These are phyloP conservation scores for Macrocybe gigantea DNA, from an alignment of 768 basidiomycete genomes.

Conservation along the genomic window DNA sequence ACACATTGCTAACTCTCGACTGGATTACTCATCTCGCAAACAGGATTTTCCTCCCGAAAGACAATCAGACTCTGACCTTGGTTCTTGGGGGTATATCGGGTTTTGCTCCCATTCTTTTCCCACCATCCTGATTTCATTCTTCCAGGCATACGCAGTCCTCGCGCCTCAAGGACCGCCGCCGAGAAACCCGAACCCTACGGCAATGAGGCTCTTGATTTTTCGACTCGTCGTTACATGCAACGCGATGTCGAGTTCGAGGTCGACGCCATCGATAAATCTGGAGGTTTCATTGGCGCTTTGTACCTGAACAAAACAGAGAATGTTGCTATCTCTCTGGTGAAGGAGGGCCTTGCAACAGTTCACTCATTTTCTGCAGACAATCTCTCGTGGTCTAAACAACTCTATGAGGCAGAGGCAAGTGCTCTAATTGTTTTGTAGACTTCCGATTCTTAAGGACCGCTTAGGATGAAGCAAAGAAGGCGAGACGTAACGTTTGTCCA, in stretches of 20 bases:
- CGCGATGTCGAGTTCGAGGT: conserved; percentile 93
- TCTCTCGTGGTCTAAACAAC: conserved; percentile 71
- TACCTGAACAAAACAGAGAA: conserved; percentile 85
- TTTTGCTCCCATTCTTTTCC: not conserved
- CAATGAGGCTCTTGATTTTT: conserved; percentile 73
- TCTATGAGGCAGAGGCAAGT: conserved; percentile 78
- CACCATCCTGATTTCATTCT: not conserved
- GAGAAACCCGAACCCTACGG: conserved; percentile 93
- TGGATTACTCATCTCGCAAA: not conserved
- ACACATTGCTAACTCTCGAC: not conserved
- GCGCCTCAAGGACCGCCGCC: conserved; percentile 69
- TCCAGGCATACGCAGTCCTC: conserved; percentile 83
- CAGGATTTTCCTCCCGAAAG: conserved; percentile 81
- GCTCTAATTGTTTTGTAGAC: not conserved
- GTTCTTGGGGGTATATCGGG: conserved; percentile 69
- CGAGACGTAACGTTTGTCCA: conserved; percentile 63
- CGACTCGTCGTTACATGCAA: conserved; percentile 81
- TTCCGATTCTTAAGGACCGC: conserved; percentile 4
- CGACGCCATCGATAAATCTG: conserved; percentile 86
- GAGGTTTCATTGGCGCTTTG: conserved; percentile 90
- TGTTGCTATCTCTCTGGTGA: conserved; percentile 74
- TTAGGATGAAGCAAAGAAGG: conserved; percentile 77
- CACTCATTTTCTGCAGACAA: conserved; percentile 85
- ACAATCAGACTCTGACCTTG: conserved; percentile 89
- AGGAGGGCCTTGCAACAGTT: conserved; percentile 84